Base-by-base conservation (phyloP, 169 alveolate species). In the Plasmodium billcollinsi region DNA sequence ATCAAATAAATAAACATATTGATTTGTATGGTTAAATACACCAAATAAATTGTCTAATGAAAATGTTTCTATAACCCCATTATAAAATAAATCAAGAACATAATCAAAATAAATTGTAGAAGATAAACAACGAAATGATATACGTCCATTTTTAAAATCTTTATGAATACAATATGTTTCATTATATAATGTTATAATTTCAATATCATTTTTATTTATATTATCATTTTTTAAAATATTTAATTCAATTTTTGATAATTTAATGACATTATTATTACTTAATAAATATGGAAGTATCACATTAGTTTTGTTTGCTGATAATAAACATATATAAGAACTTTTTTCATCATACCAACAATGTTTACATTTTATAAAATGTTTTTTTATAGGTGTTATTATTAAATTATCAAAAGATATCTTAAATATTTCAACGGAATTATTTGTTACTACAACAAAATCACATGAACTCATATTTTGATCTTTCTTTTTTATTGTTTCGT, bases 131-230 rank as follows among this genome's bases (percentile, higher is more conserved):
- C 90, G 90, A 39, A 80, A 67, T 15, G 90, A 80, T 47, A 80
- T 80, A 15, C 90, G 67, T 11, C 90, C 90, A 67, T 67, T 80
- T 62, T 67, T 47, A 45, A 18, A 56, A 67, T 80, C 90, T 71
- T 80, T 80, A 69, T 80, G 90, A 20, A 80, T 80, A 54, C 90
- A 80, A 59, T 80, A 80, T 11, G 90, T 67, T 2, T 80, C 90
- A 66, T 67, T 52, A 67, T 80, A 80, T 9, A 80, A 26, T 3
- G 80, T 80, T n/a, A 80, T 21, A 4, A 80, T 67, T 54, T 80
- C 73, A 12, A 80, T 80, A 26, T 80, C 90, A 59, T 54, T 80
- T 67, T 67, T 69, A 39, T 54, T 80, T 3, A 80, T 80, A 3
- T 20, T 39, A 7, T 80, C 90, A 9, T 52, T 45, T 47, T 80